Base-by-base conservation (phyloP, 2,329 filamentous ascomycete species). In the Monosporascus cannonballus region DNA sequence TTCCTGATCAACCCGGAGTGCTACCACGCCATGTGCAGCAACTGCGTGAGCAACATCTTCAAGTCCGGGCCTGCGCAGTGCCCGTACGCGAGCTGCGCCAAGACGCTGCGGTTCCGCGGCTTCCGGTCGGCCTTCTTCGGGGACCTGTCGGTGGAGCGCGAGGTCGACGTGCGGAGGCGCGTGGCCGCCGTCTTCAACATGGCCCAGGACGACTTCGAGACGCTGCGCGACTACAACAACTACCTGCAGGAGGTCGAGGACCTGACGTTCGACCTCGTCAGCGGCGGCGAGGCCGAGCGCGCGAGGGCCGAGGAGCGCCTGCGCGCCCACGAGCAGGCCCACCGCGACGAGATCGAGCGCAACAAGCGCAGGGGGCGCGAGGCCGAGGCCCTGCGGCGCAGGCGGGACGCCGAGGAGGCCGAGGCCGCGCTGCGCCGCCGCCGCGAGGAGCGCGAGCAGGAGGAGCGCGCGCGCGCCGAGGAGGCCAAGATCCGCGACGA, bases 21-120 rank as follows among this genome's bases (percentile, higher is more conserved):
- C 81, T 99, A 99, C 77, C 94, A 99, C 78, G 90, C 90, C 61
- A 97, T 99, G 90, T 99, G 94, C 77, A 87, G 90, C 69, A 92
- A 89, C 53, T 99, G 94, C 75, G 92, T 97, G 42, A 89, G 93
- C 71, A 88, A 93, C 52, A 89, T 97, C 63, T 99, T 97, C 79
- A 88, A 87, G 37, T 86, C 90, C 51, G 94, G 94, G 0, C 94
- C 94, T 1, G 90, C 91, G 52, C 89, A 91, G 56, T 99, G 95
- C 67, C 94, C 94, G 1, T 90, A 96, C 54, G 89, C 90, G 0
- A 89, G 87, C 41, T 99, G 94, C 73, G 83, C 85, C 67, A 86
- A 89, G 69, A 97, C 91, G 1, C 79, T 99, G 6, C 86, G 94
- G 1, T 89, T 92, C 64, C 83, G 85, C 53, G 85, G 86, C 41